These are phyloP conservation scores for Coniochaeta hoffmannii DNA, from an alignment of 2,329 filamentous ascomycete species.

Conservation along the genomic window DNA sequence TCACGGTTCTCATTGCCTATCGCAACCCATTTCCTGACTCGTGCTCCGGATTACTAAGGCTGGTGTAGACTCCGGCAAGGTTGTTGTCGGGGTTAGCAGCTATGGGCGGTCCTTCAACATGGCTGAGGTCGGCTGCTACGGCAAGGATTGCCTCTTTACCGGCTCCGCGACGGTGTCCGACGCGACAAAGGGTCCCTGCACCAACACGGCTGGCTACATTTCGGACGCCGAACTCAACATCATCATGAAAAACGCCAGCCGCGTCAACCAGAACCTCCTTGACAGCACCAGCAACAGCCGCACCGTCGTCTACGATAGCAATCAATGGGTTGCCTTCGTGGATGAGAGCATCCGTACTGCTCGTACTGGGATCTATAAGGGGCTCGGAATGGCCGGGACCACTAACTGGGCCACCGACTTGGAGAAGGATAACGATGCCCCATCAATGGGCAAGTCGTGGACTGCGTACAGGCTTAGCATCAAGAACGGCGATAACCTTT, in stretches of 20 bases:
- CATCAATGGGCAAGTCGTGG: no score
- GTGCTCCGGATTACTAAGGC: constrained; percentile 3
- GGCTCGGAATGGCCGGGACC: constrained; percentile 12
- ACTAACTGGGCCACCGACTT: constrained; percentile 20
- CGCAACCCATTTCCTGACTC: no score
- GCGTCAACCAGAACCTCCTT: constrained; percentile 2
- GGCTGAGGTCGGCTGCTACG: neutral
- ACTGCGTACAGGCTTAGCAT: no score
- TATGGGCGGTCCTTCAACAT: neutral
- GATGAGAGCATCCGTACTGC: constrained; percentile 5
- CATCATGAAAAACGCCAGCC: constrained; percentile 15
- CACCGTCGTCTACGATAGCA: constrained; percentile 9
- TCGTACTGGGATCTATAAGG: constrained; percentile 8
- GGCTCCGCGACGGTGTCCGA: no score
- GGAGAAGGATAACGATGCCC: no score
- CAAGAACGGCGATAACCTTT: no score
- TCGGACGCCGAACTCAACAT: constrained; percentile 28
- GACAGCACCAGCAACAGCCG: constrained; percentile 5
- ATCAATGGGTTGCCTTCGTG: constrained; percentile 14
- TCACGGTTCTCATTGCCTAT: no score
- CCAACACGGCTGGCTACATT: constrained; percentile 28
- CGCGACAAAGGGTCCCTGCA: constrained; percentile 28
- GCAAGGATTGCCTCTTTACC: neutral
- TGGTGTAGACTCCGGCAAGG: neutral
- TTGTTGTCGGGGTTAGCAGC: neutral